phyloP scores from a whole-genome alignment of 2,329 filamentous ascomycete species.

The Celoporthe dispersa region DNA sequence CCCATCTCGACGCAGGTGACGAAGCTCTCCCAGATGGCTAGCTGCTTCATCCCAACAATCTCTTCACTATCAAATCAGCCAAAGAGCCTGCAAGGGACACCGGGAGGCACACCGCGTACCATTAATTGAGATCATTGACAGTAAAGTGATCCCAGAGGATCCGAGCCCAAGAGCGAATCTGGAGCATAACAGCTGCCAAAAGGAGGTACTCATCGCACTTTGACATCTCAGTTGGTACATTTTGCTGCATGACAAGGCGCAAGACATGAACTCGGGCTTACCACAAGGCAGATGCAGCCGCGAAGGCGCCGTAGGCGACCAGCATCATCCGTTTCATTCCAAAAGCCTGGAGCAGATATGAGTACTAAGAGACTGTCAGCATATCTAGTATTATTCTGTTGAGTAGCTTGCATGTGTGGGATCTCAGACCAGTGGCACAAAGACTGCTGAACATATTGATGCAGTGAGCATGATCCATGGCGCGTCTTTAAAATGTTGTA shows the following conservation, averaged over 20 bases:
- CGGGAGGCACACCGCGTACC: background rate
- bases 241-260: background rate
- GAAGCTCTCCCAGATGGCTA: background rate
- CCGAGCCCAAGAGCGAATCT: background rate
- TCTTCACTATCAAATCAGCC: background rate
- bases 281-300: background rate
- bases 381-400: background rate
- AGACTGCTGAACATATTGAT: background rate
- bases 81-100: background rate
- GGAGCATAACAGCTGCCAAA: background rate
- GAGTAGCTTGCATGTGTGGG: background rate
- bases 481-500: background rate
- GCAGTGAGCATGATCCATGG: constrained; percentile 2
- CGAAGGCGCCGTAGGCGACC: background rate
- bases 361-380: background rate
- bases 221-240: background rate
- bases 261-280: background rate
- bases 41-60: background rate
- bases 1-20: background rate
- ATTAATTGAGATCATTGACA: background rate
- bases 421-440: background rate
- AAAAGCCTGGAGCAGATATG: background rate
- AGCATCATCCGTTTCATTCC: constrained; percentile 3
- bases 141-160: background rate
- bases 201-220: background rate